phyloP scores from a whole-genome alignment of 352 stramenopile genomes.

The Phytophthora podocarpi region DNA sequence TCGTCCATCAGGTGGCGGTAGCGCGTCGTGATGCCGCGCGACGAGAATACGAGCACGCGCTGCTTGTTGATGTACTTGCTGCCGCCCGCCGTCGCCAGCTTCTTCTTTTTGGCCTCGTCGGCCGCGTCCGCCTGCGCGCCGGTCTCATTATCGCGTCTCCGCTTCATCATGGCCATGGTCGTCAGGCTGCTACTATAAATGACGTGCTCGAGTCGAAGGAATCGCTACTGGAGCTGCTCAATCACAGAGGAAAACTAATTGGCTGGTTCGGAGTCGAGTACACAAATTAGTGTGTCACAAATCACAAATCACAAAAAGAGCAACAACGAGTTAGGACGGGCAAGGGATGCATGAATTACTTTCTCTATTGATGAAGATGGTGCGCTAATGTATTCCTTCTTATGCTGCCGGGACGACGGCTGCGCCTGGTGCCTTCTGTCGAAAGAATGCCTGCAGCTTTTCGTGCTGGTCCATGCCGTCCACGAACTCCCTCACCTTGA shows the following conservation, averaged over 20 bases:
- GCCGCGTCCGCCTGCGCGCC: slow-evolving; percentile 35
- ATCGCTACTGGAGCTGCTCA: slow-evolving; percentile 11
- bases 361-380: slow-evolving; percentile 4
- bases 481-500: slow-evolving; percentile 51
- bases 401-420: slow-evolving; percentile 10
- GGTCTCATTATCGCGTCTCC: slow-evolving; percentile 43
- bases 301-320: too few species aligned
- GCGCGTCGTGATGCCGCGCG: slow-evolving; percentile 92
- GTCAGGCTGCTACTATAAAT: neutral
- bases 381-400: neutral
- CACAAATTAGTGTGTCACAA: slow-evolving; percentile 5
- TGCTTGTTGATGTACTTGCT: slow-evolving; percentile 92
- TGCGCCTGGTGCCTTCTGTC: slow-evolving; percentile 18
- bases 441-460: slow-evolving; percentile 53
- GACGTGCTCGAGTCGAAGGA: slow-evolving; percentile 1
- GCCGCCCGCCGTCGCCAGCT: slow-evolving; percentile 33
- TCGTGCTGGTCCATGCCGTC: slow-evolving; percentile 48
- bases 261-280: slow-evolving; percentile 21
- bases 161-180: slow-evolving; percentile 51
- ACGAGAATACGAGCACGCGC: slow-evolving; percentile 93
- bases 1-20: slow-evolving; percentile 99
- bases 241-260: slow-evolving; percentile 28
- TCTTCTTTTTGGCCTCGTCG: slow-evolving; percentile 46
- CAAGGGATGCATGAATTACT: too few species aligned
- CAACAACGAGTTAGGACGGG: too few species aligned